Evolutionary conservation across 306 rosid genomes (phyloP).

Genomic region (Dalbergia cultrata): DNA sequence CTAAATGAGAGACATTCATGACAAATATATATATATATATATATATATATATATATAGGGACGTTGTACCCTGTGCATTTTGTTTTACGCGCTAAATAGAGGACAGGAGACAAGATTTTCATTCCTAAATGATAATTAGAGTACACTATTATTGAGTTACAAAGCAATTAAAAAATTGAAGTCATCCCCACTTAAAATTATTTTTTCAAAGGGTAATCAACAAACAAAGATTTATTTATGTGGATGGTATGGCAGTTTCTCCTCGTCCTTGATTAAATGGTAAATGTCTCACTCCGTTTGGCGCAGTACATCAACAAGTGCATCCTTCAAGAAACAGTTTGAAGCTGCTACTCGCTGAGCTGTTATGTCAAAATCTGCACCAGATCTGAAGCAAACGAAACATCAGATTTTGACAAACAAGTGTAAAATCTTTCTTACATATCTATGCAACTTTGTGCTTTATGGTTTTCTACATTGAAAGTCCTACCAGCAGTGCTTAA

Average conservation of each 20-base stretch:
- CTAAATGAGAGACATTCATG: background rate
- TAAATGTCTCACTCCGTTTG: slow-evolving; percentile 60
- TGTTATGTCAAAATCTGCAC: slow-evolving; percentile 86
- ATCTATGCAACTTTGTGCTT: slow-evolving; percentile 32
- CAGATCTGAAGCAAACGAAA: slow-evolving; percentile 73
- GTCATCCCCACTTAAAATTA: slow-evolving; percentile 10
- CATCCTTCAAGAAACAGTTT: slow-evolving; percentile 79
- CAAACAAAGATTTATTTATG: background rate
- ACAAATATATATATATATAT: no score
- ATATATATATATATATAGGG: no score
- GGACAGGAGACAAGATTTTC: no score
- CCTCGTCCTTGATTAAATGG: slow-evolving; percentile 30
- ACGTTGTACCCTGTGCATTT: no score
- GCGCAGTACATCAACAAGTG: slow-evolving; percentile 69
- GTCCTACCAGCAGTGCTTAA: slow-evolving; percentile 27
- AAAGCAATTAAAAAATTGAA: background rate
- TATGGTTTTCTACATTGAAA: slow-evolving; percentile 31
- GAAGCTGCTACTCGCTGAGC: slow-evolving; percentile 92
- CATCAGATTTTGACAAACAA: slow-evolving; percentile 36
- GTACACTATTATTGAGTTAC: background rate
- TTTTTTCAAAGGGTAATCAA: slow-evolving; percentile 31
- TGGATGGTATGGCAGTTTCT: background rate
- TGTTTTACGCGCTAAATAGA: background rate
- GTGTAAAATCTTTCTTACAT: slow-evolving; percentile 15
- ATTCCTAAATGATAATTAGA: background rate